phyloP scores from a whole-genome alignment of 352 stramenopile species.

The Phytophthora niederhauseri region DNA sequence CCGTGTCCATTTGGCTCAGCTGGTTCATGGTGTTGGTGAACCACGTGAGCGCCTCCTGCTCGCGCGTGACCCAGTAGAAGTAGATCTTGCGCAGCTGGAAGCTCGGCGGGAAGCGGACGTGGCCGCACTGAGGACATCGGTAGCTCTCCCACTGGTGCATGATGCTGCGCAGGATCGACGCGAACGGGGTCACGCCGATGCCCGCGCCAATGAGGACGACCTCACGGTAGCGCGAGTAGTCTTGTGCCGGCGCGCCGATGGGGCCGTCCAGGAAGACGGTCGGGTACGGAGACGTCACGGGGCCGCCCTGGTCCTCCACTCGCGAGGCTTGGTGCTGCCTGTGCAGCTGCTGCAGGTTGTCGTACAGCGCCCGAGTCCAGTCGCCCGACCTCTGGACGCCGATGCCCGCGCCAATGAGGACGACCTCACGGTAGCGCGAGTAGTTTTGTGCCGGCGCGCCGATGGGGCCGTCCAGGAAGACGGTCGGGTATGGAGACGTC shows the following conservation, averaged over 20 bases:
- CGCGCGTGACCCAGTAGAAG: slow-evolving; percentile 86
- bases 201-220: slow-evolving; percentile 74
- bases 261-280: slow-evolving; percentile 64
- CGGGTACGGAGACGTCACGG: slow-evolving; percentile 47
- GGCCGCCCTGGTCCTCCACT: slow-evolving; percentile 37
- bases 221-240: slow-evolving; percentile 63
- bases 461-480: slow-evolving; percentile 67
- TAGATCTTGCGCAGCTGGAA: slow-evolving; percentile 84
- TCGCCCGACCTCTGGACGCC: slow-evolving; percentile 74
- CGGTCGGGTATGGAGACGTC: slow-evolving; percentile 46
- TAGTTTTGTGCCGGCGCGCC: slow-evolving; percentile 71
- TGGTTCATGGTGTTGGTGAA: slow-evolving; percentile 88
- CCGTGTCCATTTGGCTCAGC: slow-evolving; percentile 69
- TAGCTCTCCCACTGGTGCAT: slow-evolving; percentile 70
- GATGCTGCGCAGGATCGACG: slow-evolving; percentile 73
- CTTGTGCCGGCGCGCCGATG: slow-evolving; percentile 61
- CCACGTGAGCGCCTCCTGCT: slow-evolving; percentile 77
- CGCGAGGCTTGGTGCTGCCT: too few species aligned
- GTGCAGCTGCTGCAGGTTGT: slow-evolving; percentile 46
- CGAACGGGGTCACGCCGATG: slow-evolving; percentile 77
- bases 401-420: slow-evolving; percentile 75
- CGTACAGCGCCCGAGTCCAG: slow-evolving; percentile 67
- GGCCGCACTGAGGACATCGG: slow-evolving; percentile 53
- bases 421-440: slow-evolving; percentile 57
- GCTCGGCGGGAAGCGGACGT: slow-evolving; percentile 65